Evolutionary conservation across 2,329 filamentous ascomycete species (phyloP).

Genomic region (Parasarocladium wereldwijsianum): DNA sequence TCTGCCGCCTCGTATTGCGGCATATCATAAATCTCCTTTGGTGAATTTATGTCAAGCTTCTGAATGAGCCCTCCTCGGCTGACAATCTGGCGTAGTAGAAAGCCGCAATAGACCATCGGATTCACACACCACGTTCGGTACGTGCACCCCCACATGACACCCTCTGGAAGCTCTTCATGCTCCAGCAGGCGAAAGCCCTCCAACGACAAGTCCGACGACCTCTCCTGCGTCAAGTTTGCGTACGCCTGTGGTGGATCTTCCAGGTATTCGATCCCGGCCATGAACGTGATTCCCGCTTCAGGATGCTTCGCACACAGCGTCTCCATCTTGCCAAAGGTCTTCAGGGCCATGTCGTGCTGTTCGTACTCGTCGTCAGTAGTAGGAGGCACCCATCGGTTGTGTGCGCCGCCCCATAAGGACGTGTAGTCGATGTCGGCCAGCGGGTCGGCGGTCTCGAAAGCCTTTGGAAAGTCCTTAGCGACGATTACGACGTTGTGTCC

Average conservation of each 20-base stretch:
- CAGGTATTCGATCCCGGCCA: constrained; percentile 32
- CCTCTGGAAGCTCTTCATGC: constrained; percentile 19
- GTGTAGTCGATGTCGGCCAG: constrained; percentile 29
- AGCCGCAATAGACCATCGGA: constrained; percentile 34
- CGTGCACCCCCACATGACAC: constrained; percentile 25
- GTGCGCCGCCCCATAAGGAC: constrained; percentile 36
- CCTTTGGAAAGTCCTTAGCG: constrained; percentile 30
- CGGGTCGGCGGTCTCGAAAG: constrained; percentile 28
- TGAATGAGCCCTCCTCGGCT: constrained; percentile 12
- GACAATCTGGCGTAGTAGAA: constrained; percentile 21
- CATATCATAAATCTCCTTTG: background rate
- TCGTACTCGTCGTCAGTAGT: constrained; percentile 16
- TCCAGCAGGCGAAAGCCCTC: constrained; percentile 21
- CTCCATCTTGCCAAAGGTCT: constrained; percentile 27
- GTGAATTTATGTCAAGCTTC: background rate
- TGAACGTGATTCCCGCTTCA: constrained; percentile 29
- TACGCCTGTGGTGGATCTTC: constrained; percentile 24
- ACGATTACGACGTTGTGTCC: constrained; percentile 26
- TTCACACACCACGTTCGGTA: constrained; percentile 36
- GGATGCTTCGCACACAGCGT: constrained; percentile 14
- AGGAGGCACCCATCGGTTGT: constrained; percentile 29
- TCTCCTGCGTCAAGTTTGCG: constrained; percentile 16
- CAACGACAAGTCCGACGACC: constrained; percentile 9
- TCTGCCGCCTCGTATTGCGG: constrained; percentile 8
- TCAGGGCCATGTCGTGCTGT: constrained; percentile 27